Conservation (phyloP, 73 alveolate genomes). For the Vitrella brassicaformis region DNA sequence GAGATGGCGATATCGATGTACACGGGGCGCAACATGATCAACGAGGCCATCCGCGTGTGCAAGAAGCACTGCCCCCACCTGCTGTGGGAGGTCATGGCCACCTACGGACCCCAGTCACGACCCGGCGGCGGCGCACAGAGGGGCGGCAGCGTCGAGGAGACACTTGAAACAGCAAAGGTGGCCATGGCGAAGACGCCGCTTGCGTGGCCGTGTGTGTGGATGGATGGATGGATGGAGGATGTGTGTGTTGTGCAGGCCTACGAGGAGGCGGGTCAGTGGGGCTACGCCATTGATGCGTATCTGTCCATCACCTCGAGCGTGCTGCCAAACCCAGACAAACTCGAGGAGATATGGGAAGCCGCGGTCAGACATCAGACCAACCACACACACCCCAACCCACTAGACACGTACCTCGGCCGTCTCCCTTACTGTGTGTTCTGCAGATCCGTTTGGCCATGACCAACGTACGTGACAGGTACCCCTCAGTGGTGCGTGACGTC, state of each 20-base stretch:
- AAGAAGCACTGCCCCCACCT: conserved; percentile 39
- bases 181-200: not conserved
- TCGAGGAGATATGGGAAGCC: too few relatives aligned
- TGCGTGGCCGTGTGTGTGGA: not conserved
- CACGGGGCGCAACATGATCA: conserved; percentile 7
- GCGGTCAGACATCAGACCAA: too few relatives aligned
- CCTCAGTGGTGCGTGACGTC: not conserved
- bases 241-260: not conserved
- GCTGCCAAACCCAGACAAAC: too few relatives aligned
- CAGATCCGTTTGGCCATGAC: not conserved
- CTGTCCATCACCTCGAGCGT: too few relatives aligned
- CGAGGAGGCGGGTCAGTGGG: too few relatives aligned
- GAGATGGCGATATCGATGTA: conserved; percentile 30
- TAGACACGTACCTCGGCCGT: not conserved
- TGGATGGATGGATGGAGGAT: not conserved
- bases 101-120: conserved; percentile 6
- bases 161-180: not conserved
- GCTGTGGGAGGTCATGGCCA: conserved; percentile 24
- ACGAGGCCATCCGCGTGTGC: conserved; percentile 33
- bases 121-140: conserved; percentile 13
- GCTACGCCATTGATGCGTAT: too few relatives aligned
- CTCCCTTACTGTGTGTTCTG: not conserved
- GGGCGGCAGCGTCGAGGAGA: not conserved
- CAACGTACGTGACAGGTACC: not conserved
- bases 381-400: not conserved